These are phyloP conservation scores for Microcyclospora tardicrescens DNA, from an alignment of 2,329 filamentous ascomycete species.

Conservation along the genomic window DNA sequence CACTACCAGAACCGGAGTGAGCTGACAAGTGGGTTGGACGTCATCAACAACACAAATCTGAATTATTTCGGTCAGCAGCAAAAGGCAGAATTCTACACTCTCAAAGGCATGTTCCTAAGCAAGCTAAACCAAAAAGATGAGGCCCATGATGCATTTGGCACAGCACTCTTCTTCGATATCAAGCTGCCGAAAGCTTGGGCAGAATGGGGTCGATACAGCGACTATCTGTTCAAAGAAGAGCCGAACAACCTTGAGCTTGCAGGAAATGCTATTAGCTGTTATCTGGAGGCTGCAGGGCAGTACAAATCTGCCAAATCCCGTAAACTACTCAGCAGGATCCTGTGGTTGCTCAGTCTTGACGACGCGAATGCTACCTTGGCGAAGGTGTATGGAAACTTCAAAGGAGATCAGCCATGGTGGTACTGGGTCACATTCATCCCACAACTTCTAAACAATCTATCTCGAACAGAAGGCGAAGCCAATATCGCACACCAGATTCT, in stretches of 20 bases:
- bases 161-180: constrained; percentile 90
- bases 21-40: constrained; percentile 81
- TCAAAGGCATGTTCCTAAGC: constrained; percentile 98
- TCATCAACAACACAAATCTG: constrained; percentile 98
- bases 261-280: constrained; percentile 86
- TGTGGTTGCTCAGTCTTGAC: constrained; percentile 92
- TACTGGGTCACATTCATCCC: constrained; percentile 99
- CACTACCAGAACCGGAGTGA: constrained; percentile 95
- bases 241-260: constrained; percentile 70
- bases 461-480: constrained; percentile 65
- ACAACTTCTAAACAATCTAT: constrained; percentile 81
- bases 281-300: constrained; percentile 85
- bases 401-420: constrained; percentile 95
- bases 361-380: constrained; percentile 74
- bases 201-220: constrained; percentile 98
- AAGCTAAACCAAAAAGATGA: constrained; percentile 85
- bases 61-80: constrained; percentile 95
- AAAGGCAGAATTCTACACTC: constrained; percentile 96
- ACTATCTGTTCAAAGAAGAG: constrained; percentile 88
- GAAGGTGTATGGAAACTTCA: constrained; percentile 84
- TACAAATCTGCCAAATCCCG: constrained; percentile 96
- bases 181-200: constrained; percentile 95
- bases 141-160: constrained; percentile 86
- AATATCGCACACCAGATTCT: constrained; percentile 75
- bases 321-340: constrained; percentile 80